Percentiles rank a stretch among this genome's conserved stretches.
These are phyloP conservation scores for Orbilia ellipsospora DNA, from an alignment of 2,329 filamentous ascomycete species.

Conservation along the genomic window DNA sequence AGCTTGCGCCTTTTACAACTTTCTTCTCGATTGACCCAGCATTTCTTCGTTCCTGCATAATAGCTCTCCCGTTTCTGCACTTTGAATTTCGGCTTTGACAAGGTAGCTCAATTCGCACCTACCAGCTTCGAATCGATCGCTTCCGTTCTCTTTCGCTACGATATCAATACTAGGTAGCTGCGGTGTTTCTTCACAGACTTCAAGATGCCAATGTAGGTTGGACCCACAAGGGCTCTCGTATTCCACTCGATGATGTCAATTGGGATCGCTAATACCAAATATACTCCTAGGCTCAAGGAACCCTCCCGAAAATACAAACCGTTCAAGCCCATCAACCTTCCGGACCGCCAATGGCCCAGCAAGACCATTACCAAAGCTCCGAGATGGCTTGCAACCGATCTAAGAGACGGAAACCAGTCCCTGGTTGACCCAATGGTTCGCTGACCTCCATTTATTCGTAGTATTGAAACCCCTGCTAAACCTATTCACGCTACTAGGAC, in stretches of 20 bases:
- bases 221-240: not conserved
- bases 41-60: slow-evolving; percentile 26
- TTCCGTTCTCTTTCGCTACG: slow-evolving; percentile 9
- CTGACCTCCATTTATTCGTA: not conserved
- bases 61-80: not conserved
- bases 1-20: slow-evolving; percentile 23
- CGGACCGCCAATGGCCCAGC: slow-evolving; percentile 82
- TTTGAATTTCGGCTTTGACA: slow-evolving; percentile 2
- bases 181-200: slow-evolving; percentile 17
- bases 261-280: slow-evolving; percentile 25
- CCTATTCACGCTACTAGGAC: slow-evolving; percentile 68
- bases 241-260: not conserved
- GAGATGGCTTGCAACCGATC: slow-evolving; percentile 87
- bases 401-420: slow-evolving; percentile 94
- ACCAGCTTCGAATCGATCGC: slow-evolving; percentile 35
- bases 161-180: slow-evolving; percentile 31
- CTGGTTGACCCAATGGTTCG: slow-evolving; percentile 90
- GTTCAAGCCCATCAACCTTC: slow-evolving; percentile 74
- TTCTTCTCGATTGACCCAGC: not conserved
- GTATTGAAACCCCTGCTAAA: too few relatives aligned
- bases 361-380: slow-evolving; percentile 85
- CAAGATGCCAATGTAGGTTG: slow-evolving; percentile 47
- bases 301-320: slow-evolving; percentile 80
- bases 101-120: slow-evolving; percentile 24
- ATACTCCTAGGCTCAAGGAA: slow-evolving; percentile 72